Evolutionary conservation across 495 filamentous ascomycete genomes (phyloP), one percentile per base, ranked within the genome.

Genomic region (Xylaria grammica): DNA sequence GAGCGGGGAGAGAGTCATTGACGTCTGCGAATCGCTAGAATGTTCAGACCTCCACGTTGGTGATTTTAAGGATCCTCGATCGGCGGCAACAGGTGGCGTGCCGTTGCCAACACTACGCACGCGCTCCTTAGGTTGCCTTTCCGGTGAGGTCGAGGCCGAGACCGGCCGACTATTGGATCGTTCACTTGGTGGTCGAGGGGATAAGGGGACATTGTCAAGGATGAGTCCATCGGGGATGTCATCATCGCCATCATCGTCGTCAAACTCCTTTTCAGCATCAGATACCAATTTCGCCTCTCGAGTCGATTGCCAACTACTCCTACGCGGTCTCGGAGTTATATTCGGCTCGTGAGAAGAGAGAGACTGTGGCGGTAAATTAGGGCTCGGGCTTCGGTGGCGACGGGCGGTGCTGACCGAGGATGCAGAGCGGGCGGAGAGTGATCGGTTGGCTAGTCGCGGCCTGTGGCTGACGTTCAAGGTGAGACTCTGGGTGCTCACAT

Each of bases 151-250:
- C 5, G 80, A 78, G 34, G 81, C 79, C 22, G 86, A 87, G 0
- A 67, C 63, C 0, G 79, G 78, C 26, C 74, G 81, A 74, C 84
- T 85, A 38, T 75, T 72, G 4, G 82, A 77, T 49, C 91, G 84
- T 67, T 92, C 90, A 50, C 81, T 80, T 0, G 83, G 80, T 4
- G 91, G 92, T 19, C 93, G 86, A 10, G 95, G 95, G 9, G 93
- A 97, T n/a, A 99, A 86, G 0, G 95, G 95, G 8, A 99, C 91
- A 69, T 98, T 98, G 82, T 92, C 93, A 22, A 99, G 81, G 68
- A 94, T 88, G 17, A 92, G 89, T 68, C 96, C 95, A 59, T 96
- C 92, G 5, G 95, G 95, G 24, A 99, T 86, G 57, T 98, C 93
- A 62, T 85, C 84, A n/a, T 80, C 84, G 46, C 97, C 94, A 63